These are phyloP conservation scores for Chalciporus sphaerocephalus DNA, from an alignment of 768 basidiomycete genomes.

Conservation along the genomic window DNA sequence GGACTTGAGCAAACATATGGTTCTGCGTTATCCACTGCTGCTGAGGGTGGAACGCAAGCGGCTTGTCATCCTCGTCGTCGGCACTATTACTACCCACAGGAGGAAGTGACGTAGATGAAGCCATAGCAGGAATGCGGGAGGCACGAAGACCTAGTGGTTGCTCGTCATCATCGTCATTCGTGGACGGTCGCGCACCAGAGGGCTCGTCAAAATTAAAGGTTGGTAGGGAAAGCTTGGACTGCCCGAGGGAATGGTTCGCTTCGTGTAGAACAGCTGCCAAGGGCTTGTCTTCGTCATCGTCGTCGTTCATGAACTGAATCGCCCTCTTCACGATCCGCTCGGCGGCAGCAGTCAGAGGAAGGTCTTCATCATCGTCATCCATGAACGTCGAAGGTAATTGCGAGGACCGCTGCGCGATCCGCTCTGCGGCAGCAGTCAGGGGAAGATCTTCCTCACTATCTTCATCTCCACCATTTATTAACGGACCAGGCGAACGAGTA, in stretches of 20 bases:
- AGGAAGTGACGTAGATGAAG: slow-evolving; percentile 25
- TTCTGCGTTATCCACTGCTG: slow-evolving; percentile 70
- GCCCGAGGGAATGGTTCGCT: slow-evolving; percentile 40
- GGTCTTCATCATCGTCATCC: slow-evolving; percentile 50
- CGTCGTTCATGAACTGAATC: slow-evolving; percentile 34
- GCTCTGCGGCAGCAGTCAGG: slow-evolving; percentile 57
- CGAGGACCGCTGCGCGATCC: slow-evolving; percentile 46
- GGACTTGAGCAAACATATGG: slow-evolving; percentile 38
- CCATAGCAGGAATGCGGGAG: slow-evolving; percentile 39
- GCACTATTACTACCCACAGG: slow-evolving; percentile 37
- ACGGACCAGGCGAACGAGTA: slow-evolving; percentile 8
- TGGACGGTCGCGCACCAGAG: slow-evolving; percentile 10
- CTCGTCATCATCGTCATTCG: slow-evolving; percentile 57
- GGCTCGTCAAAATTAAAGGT: slow-evolving; percentile 40
- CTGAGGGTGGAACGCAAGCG: slow-evolving; percentile 71
- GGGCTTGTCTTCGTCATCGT: slow-evolving; percentile 60
- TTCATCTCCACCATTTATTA: slow-evolving; percentile 31
- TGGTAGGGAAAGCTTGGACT: slow-evolving; percentile 41
- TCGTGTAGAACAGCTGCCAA: slow-evolving; percentile 55
- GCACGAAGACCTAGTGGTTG: slow-evolving; percentile 67
- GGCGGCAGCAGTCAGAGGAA: slow-evolving; percentile 61
- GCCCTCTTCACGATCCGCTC: slow-evolving; percentile 46
- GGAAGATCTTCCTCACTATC: slow-evolving; percentile 82
- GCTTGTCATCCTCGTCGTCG: slow-evolving; percentile 65
- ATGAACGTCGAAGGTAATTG: slow-evolving; percentile 19